Conservation (phyloP, 2,329 filamentous ascomycete genomes). For the Neofusicoccum ribis region DNA sequence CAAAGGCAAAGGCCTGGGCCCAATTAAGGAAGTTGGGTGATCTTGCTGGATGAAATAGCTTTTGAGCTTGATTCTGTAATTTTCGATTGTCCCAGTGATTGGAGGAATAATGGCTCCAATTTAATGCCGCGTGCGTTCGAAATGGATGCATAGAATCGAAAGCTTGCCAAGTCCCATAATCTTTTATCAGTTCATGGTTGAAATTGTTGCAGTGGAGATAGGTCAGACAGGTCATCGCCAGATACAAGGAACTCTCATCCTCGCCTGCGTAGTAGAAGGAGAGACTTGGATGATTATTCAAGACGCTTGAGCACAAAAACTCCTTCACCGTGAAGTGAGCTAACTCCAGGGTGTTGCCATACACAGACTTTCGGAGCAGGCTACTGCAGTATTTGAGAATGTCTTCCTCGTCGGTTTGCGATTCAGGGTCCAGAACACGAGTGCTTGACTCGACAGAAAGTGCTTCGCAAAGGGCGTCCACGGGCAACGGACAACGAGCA, state of each 20-base stretch:
- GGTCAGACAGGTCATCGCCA: neutral
- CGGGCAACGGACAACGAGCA: fast-evolving
- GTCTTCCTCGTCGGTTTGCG: fast-evolving
- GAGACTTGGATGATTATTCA: neutral
- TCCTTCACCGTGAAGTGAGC: slow-evolving; percentile 5
- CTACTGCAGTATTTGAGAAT: neutral
- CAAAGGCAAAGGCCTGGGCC: neutral
- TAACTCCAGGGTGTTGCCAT: neutral
- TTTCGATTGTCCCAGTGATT: neutral
- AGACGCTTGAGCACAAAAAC: neutral
- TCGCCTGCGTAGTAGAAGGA: neutral
- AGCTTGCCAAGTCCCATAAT: neutral
- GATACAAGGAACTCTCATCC: neutral
- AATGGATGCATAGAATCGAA: neutral
- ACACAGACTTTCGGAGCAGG: neutral
- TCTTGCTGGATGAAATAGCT: neutral
- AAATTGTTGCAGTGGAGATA: neutral
- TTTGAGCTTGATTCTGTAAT: neutral
- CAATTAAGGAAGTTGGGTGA: neutral
- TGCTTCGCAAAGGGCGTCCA: neutral
- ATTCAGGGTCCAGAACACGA: neutral
- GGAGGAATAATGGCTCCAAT: neutral
- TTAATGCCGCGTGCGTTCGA: neutral
- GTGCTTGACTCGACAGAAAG: neutral
- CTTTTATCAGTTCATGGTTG: neutral